phyloP scores from a whole-genome alignment of 148 eudicot species.

The Dysphania ambrosioides region DNA sequence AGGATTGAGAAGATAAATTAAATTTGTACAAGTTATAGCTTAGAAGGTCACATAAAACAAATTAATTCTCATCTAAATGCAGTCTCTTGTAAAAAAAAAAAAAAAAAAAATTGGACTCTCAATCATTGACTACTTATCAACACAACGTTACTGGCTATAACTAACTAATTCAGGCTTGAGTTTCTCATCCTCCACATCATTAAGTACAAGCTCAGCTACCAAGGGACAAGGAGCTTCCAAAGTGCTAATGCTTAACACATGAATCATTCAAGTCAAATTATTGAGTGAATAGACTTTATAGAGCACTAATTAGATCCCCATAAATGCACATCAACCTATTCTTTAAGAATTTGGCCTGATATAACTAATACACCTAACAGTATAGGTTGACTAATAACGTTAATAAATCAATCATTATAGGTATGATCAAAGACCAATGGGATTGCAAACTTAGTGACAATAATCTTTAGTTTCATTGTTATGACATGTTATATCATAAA shows the following conservation, averaged over 20 bases:
- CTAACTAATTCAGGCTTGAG: neutral
- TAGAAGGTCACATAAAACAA: neutral
- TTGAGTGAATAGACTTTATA: neutral
- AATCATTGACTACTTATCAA: neutral
- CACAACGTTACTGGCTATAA: neutral
- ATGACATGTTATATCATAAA: neutral
- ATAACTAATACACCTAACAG: too few species aligned
- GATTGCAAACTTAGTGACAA: neutral
- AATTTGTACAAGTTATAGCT: neutral
- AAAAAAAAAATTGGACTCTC: neutral
- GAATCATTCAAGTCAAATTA: neutral
- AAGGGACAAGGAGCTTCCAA: neutral
- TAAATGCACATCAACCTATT: neutral
- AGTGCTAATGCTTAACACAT: neutral
- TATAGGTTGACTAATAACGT: too few species aligned
- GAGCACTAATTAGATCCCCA: neutral
- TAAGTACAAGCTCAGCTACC: neutral
- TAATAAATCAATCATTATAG: too few species aligned
- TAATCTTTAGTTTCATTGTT: neutral
- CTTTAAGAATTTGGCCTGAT: neutral
- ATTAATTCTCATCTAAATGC: neutral
- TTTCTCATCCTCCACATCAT: neutral
- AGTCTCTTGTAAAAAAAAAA: too few species aligned
- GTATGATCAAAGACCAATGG: neutral
- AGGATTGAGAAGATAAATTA: conserved; percentile 5